phyloP scores from a whole-genome alignment of 108 stramenopile genomes.

The Cyclotella cryptica region DNA sequence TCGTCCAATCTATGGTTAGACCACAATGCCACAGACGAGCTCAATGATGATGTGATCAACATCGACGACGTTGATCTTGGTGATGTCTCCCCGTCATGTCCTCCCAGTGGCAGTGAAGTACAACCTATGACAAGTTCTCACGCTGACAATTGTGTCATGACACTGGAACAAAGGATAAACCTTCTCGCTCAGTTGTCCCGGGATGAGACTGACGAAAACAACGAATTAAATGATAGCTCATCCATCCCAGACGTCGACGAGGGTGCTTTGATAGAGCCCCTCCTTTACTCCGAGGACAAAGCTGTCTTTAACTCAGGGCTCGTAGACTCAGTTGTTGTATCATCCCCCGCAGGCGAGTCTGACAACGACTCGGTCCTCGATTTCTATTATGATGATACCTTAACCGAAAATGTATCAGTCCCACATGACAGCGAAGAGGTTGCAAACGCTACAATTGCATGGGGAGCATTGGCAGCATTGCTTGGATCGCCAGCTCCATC shows the following conservation, averaged over 20 bases:
- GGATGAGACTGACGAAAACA: not conserved
- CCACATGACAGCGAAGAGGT: not conserved
- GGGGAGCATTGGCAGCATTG: not conserved
- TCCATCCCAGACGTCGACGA: not conserved
- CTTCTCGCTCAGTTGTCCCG: not conserved
- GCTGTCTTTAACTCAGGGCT: too few relatives aligned
- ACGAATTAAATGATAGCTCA: not conserved
- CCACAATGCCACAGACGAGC: not conserved
- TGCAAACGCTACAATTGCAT: slow-evolving; percentile 4
- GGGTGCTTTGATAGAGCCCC: not conserved
- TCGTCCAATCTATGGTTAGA: not conserved
- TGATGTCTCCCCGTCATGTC: not conserved
- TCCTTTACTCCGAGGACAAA: too few relatives aligned
- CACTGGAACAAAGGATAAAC: not conserved
- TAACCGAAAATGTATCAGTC: not conserved
- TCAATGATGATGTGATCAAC: not conserved
- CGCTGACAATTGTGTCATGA: not conserved
- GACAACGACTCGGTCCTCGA: not conserved
- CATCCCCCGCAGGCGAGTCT: not conserved
- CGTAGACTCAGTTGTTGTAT: too few relatives aligned
- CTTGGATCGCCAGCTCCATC: slow-evolving; percentile 14
- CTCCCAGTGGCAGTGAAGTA: not conserved
- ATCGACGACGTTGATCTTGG: not conserved
- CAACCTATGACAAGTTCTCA: not conserved
- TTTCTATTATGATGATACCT: not conserved